Conservation (phyloP, 176 grass and related monocot species). For the Metroxylon sagu region DNA sequence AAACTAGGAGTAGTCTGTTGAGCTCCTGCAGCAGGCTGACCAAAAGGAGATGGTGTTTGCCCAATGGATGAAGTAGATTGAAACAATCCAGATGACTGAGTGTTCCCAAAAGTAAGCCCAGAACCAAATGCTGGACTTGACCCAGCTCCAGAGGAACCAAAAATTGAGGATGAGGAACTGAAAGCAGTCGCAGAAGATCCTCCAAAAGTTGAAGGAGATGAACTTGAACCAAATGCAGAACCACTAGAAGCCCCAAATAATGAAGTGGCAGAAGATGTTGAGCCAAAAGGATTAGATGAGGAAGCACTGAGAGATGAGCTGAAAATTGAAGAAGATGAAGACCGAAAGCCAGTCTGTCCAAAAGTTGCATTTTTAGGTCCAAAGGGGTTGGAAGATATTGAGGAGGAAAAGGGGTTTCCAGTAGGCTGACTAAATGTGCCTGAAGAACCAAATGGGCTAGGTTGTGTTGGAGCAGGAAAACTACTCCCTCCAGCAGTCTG, state of each 20-base stretch:
- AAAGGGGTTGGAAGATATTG: slow-evolving; percentile 42
- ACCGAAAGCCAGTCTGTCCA: slow-evolving; percentile 31
- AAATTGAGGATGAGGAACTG: slow-evolving; percentile 27
- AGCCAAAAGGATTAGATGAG: slow-evolving; percentile 16
- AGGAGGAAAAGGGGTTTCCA: slow-evolving; percentile 32
- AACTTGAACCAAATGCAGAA: slow-evolving; percentile 42
- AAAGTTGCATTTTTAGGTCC: slow-evolving; percentile 33
- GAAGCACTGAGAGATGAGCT: slow-evolving; percentile 15
- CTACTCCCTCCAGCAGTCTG: slow-evolving; percentile 14
- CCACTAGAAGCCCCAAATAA: slow-evolving; percentile 45
- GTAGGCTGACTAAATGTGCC: slow-evolving; percentile 27
- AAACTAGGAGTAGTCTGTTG: slow-evolving; percentile 40
- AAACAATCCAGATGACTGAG: slow-evolving; percentile 64
- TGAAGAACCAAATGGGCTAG: slow-evolving; percentile 19
- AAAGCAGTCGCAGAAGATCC: slow-evolving; percentile 27
- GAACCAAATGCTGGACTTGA: slow-evolving; percentile 30
- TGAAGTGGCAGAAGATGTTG: slow-evolving; percentile 21
- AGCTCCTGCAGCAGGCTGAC: slow-evolving; percentile 34
- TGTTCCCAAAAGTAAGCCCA: slow-evolving; percentile 26
- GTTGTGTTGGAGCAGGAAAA: slow-evolving; percentile 15
- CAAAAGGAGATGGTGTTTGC: slow-evolving; percentile 31
- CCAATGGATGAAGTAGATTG: slow-evolving; percentile 29
- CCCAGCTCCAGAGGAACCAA: slow-evolving; percentile 25
- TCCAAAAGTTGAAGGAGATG: slow-evolving; percentile 32
- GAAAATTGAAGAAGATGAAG: slow-evolving; percentile 30